Percentiles rank a stretch among this genome's conserved stretches.
phyloP scores from a whole-genome alignment of 768 basidiomycete genomes.

The Suillus subalutaceus region DNA sequence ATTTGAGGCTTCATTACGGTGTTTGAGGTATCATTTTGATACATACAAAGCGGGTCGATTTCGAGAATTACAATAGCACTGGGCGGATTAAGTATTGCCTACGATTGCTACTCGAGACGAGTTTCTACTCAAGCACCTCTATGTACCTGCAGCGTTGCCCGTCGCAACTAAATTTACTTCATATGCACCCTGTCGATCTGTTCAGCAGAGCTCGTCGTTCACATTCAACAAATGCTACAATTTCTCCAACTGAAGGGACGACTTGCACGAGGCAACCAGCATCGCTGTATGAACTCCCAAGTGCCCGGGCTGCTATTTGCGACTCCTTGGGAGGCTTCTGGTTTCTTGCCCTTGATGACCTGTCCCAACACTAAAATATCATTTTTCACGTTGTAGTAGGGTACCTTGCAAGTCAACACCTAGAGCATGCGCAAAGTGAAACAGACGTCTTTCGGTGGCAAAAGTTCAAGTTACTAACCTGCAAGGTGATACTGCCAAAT shows the following conservation, averaged over 20 bases:
- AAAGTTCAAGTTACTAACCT: constrained; percentile 12
- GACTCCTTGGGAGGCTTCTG: background rate
- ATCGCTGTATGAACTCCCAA: background rate
- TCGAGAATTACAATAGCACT: background rate
- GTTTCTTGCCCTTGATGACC: constrained; percentile 8
- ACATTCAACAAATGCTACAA: background rate
- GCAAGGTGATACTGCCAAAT: constrained; percentile 40
- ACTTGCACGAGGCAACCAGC: background rate
- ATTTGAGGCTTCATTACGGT: background rate
- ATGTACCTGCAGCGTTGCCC: background rate
- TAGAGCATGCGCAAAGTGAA: background rate
- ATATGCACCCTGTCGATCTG: background rate
- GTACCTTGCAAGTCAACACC: constrained; percentile 11
- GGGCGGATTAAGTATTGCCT: background rate
- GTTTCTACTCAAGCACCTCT: background rate
- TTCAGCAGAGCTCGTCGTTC: background rate
- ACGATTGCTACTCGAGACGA: background rate
- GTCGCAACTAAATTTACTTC: background rate
- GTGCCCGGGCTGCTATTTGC: background rate
- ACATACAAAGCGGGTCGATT: background rate
- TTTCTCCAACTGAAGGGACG: background rate
- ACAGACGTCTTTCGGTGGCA: background rate
- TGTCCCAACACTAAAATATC: constrained; percentile 10
- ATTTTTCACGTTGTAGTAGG: constrained; percentile 11
- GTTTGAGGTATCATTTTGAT: background rate